phyloP scores from a whole-genome alignment of 768 basidiomycete species.

The Boletus fagicola region DNA sequence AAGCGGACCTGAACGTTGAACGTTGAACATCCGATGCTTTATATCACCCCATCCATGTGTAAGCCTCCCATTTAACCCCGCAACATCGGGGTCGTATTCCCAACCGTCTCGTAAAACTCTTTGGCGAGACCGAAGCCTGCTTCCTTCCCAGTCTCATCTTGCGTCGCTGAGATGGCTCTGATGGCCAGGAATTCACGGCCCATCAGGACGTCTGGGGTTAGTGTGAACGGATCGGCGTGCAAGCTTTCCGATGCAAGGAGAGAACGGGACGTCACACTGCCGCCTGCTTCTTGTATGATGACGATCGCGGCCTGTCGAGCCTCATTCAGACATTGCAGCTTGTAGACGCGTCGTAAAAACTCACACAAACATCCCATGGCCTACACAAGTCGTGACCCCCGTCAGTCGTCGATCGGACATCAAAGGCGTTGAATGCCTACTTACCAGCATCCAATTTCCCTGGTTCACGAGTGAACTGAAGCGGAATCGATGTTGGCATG shows the following conservation, averaged over 20 bases:
- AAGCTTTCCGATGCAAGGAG: slow-evolving; percentile 38
- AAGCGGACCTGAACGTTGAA: too few relatives aligned
- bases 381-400: slow-evolving; percentile 20
- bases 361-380: slow-evolving; percentile 84
- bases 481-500: background rate
- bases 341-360: slow-evolving; percentile 17
- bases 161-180: slow-evolving; percentile 58
- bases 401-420: background rate
- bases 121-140: slow-evolving; percentile 75
- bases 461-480: slow-evolving; percentile 25
- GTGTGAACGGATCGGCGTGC: slow-evolving; percentile 45
- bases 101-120: slow-evolving; percentile 80
- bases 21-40: too few relatives aligned
- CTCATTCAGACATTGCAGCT: background rate
- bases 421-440: slow-evolving; percentile 13
- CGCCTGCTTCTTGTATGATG: slow-evolving; percentile 87
- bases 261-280: slow-evolving; percentile 63
- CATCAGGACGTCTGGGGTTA: slow-evolving; percentile 66
- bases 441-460: slow-evolving; percentile 79
- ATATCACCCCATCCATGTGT: background rate
- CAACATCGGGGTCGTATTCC: slow-evolving; percentile 56
- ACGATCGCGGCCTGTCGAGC: slow-evolving; percentile 69
- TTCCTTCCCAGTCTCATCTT: slow-evolving; percentile 58
- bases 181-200: slow-evolving; percentile 80
- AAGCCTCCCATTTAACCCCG: background rate